A percentile compares a stretch with the other conserved stretches of the same genome.
Conservation (phyloP, 345 rosid species). For the Turnera subulata region DNA sequence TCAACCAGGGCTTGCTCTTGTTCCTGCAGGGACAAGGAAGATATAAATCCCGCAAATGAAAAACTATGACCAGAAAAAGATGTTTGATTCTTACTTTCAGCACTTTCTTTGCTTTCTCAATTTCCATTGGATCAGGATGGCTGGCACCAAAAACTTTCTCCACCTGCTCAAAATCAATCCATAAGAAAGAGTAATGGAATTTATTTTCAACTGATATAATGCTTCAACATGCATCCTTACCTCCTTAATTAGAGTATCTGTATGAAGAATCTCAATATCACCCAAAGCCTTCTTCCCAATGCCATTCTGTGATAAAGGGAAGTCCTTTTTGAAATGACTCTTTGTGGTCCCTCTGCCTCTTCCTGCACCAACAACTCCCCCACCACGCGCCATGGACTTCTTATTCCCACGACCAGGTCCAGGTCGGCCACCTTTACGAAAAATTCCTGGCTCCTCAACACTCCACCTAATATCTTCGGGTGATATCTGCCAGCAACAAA, state of each 20-base stretch:
- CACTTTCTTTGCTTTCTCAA: constrained; percentile 87
- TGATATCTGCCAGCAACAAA: constrained; percentile 54
- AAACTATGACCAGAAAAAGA: neutral
- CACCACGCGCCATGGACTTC: constrained; percentile 68
- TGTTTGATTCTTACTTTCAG: constrained; percentile 48
- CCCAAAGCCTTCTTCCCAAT: constrained; percentile 70
- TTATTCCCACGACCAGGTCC: constrained; percentile 73
- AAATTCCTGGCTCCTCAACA: constrained; percentile 60
- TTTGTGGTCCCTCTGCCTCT: constrained; percentile 74
- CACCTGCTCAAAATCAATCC: constrained; percentile 46
- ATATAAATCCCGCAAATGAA: constrained; percentile 4
- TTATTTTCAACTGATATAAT: neutral
- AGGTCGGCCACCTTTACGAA: constrained; percentile 71
- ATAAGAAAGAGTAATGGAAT: constrained; percentile 5
- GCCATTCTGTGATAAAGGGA: constrained; percentile 64
- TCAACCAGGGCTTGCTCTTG: constrained; percentile 86
- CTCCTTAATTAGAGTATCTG: constrained; percentile 85
- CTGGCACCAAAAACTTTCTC: constrained; percentile 70
- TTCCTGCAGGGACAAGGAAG: constrained; percentile 44
- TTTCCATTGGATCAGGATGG: constrained; percentile 61
- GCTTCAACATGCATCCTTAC: constrained; percentile 30
- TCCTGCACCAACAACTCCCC: constrained; percentile 52
- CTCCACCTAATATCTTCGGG: constrained; percentile 93
- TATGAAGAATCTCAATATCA: constrained; percentile 85
- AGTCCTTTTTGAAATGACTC: constrained; percentile 44